These are phyloP conservation scores for Colletotrichum euphorbiae DNA, from an alignment of 2,329 filamentous ascomycete genomes.

Conservation along the genomic window DNA sequence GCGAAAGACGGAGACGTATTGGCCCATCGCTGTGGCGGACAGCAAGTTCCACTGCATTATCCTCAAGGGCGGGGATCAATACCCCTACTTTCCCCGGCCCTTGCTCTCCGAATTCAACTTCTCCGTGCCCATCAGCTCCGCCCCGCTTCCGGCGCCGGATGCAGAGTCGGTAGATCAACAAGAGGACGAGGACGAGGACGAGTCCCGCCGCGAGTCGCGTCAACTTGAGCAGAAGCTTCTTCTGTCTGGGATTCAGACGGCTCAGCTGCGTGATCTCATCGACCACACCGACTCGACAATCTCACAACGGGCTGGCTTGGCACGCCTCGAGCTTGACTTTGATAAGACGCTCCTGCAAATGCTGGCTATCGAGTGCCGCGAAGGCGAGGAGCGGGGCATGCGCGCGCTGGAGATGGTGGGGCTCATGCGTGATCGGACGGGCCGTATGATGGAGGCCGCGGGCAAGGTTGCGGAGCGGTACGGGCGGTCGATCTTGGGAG, in stretches of 20 bases:
- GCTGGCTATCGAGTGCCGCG: constrained; percentile 88
- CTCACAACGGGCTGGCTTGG: constrained; percentile 74
- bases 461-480: constrained; percentile 90
- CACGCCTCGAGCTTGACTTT: constrained; percentile 81
- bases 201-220: constrained; percentile 59
- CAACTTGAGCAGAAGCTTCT: constrained; percentile 86
- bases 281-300: constrained; percentile 74
- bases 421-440: constrained; percentile 85
- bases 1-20: constrained; percentile 90
- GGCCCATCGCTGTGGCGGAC: constrained; percentile 92
- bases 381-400: constrained; percentile 94
- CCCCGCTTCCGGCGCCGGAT: constrained; percentile 50
- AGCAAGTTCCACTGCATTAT: constrained; percentile 98
- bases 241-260: constrained; percentile 76
- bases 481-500: constrained; percentile 80
- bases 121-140: constrained; percentile 79
- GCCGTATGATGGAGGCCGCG: constrained; percentile 92
- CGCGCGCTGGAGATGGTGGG: constrained; percentile 91
- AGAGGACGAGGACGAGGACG: constrained; percentile 47
- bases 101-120: constrained; percentile 95
- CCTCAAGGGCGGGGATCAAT: constrained; percentile 91
- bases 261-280: constrained; percentile 81
- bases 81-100: constrained; percentile 92
- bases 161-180: constrained; percentile 49
- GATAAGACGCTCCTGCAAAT: constrained; percentile 93